phyloP scores from a whole-genome alignment of 2,329 filamentous ascomycete species.

The Clarireedia sp. region DNA sequence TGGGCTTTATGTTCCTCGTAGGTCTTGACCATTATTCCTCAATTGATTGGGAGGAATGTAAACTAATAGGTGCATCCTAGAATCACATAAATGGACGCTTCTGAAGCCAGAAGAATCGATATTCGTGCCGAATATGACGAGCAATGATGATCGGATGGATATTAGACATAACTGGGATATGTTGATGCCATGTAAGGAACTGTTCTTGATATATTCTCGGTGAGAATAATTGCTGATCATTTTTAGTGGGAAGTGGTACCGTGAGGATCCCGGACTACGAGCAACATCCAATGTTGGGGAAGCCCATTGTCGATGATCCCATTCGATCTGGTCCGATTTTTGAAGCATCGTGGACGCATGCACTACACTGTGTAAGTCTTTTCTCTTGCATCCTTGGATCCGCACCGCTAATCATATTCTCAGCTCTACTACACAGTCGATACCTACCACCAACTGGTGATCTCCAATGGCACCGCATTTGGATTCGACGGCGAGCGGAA shows the following conservation, averaged over 20 bases:
- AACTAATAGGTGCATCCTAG: slow-evolving; percentile 1
- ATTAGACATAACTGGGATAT: slow-evolving; percentile 29
- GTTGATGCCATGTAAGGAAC: slow-evolving; percentile 27
- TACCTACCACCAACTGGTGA: slow-evolving; percentile 29
- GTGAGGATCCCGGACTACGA: slow-evolving; percentile 27
- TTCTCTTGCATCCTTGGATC: too few relatives aligned
- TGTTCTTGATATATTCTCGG: too few relatives aligned
- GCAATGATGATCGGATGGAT: slow-evolving; percentile 26
- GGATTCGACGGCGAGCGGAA: slow-evolving; percentile 26
- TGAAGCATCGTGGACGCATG: slow-evolving; percentile 31
- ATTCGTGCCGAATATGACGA: slow-evolving; percentile 29
- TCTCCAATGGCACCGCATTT: slow-evolving; percentile 19
- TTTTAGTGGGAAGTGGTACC: slow-evolving; percentile 26
- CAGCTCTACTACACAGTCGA: slow-evolving; percentile 29
- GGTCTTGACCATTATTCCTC: slow-evolving; percentile 4
- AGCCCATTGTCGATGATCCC: slow-evolving; percentile 28
- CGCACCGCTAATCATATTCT: background rate
- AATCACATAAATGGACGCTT: slow-evolving; percentile 24
- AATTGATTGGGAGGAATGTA: background rate
- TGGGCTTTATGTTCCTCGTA: slow-evolving; percentile 28
- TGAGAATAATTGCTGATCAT: background rate
- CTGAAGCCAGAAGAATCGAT: slow-evolving; percentile 25
- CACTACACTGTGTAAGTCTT: slow-evolving; percentile 26
- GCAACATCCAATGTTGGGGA: slow-evolving; percentile 28
- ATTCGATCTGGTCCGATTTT: slow-evolving; percentile 26